Evolutionary conservation across 208 protist species (phyloP).

Genomic region (Angomonas ambiguus): DNA sequence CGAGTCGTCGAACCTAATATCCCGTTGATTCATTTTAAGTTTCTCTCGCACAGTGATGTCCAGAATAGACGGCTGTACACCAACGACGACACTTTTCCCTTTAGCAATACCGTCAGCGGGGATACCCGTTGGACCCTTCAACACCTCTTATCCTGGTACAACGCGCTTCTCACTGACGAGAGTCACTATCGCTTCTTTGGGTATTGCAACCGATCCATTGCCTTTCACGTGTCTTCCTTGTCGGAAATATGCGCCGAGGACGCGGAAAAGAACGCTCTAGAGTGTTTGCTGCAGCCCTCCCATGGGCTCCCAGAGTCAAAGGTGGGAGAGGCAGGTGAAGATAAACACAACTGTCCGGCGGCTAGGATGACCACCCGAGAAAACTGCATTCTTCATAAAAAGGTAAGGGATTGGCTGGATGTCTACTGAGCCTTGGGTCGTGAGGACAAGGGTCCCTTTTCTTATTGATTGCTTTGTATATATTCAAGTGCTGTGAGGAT

Average conservation of each 20-base stretch:
- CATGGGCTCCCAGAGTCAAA: background rate
- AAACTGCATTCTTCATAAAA: conserved; percentile 34
- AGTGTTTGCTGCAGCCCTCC: background rate
- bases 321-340: background rate
- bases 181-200: conserved; percentile 38
- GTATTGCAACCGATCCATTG: conserved; percentile 42
- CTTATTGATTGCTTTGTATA: background rate
- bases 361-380: background rate
- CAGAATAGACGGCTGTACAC: conserved; percentile 9
- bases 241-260: conserved; percentile 30
- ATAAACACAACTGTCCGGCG: no score
- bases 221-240: conserved; percentile 29
- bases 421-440: conserved; percentile 11
- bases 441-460: background rate
- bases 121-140: conserved; percentile 35
- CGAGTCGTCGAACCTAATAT: conserved; percentile 50
- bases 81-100: conserved; percentile 7
- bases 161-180: conserved; percentile 34
- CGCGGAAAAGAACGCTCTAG: conserved; percentile 21
- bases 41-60: conserved; percentile 24
- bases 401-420: conserved; percentile 32
- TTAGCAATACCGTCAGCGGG: conserved; percentile 1
- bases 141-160: conserved; percentile 51
- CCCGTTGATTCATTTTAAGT: conserved; percentile 46
- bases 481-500: no score